Percentiles rank a stretch among this genome's conserved stretches.
These are phyloP conservation scores for Fusarium cicatricum DNA, from an alignment of 2,329 filamentous ascomycete species.

Conservation along the genomic window DNA sequence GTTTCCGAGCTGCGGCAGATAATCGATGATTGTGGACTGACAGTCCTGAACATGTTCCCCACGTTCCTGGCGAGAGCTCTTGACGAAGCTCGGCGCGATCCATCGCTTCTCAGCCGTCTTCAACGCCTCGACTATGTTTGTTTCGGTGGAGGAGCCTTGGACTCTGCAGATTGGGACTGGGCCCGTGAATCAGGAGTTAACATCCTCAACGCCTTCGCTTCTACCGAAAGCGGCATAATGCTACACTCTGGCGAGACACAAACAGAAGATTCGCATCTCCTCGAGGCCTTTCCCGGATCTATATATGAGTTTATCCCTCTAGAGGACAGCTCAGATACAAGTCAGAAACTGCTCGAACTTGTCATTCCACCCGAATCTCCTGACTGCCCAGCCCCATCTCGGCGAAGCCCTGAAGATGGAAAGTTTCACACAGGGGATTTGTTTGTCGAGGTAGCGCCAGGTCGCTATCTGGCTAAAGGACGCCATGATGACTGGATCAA, in stretches of 20 bases:
- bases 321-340: background rate
- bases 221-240: slow-evolving; percentile 1
- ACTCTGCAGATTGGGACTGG: slow-evolving; percentile 6
- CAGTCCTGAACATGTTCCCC: background rate
- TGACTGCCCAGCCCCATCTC: slow-evolving; percentile 14
- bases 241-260: background rate
- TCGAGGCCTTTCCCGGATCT: background rate
- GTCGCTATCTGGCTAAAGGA: slow-evolving; percentile 13
- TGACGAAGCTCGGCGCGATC: slow-evolving; percentile 1
- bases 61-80: background rate
- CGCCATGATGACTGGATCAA: slow-evolving; percentile 33
- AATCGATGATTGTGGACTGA: background rate
- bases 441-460: slow-evolving; percentile 22
- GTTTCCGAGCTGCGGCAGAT: slow-evolving; percentile 3
- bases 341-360: slow-evolving; percentile 5
- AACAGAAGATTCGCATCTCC: background rate
- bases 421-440: slow-evolving; percentile 30
- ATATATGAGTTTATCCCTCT: slow-evolving; percentile 9
- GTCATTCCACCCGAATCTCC: slow-evolving; percentile 7
- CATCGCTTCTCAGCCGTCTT: slow-evolving; percentile 1
- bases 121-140: background rate
- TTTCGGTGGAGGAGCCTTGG: slow-evolving; percentile 1
- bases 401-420: slow-evolving; percentile 16
- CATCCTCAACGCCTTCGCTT: background rate
- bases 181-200: background rate